Conservation (phyloP, 257 asterid species). For the Anisodus tanguticus region DNA sequence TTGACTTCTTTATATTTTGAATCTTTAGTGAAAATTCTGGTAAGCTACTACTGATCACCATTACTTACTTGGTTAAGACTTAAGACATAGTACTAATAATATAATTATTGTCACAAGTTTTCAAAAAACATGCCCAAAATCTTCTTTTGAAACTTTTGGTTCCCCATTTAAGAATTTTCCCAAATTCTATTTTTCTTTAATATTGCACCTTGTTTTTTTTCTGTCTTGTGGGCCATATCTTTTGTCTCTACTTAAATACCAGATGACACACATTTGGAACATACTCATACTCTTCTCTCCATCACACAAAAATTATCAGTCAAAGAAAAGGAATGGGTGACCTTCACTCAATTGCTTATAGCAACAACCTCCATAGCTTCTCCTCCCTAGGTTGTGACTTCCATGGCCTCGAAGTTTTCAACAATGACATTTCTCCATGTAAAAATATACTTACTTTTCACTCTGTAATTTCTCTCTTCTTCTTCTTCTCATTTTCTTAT, state of each 20-base stretch:
- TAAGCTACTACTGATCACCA: too few relatives aligned
- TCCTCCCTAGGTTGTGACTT: slow-evolving; percentile 52
- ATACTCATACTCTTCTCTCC: background rate
- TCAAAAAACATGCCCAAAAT: background rate
- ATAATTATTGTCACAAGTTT: background rate
- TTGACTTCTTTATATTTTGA: too few relatives aligned
- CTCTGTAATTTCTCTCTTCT: background rate
- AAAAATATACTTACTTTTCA: background rate
- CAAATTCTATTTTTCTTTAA: background rate
- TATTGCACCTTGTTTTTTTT: background rate
- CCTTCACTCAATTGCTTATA: slow-evolving; percentile 61
- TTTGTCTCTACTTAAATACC: slow-evolving; percentile 32
- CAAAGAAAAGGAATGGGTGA: slow-evolving; percentile 44
- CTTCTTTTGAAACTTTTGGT: background rate
- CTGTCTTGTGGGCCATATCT: background rate
- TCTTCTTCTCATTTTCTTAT: background rate
- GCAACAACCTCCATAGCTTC: slow-evolving; percentile 29
- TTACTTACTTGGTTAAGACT: too few relatives aligned
- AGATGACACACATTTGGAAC: slow-evolving; percentile 6
- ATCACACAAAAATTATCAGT: background rate
- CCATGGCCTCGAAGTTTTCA: slow-evolving; percentile 68
- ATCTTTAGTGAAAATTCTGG: too few relatives aligned
- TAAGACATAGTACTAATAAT: too few relatives aligned
- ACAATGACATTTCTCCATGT: slow-evolving; percentile 60
- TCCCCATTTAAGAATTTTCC: background rate